phyloP scores from a whole-genome alignment of 1,139 yeast species.

The Lodderomyces metapsilosis region DNA sequence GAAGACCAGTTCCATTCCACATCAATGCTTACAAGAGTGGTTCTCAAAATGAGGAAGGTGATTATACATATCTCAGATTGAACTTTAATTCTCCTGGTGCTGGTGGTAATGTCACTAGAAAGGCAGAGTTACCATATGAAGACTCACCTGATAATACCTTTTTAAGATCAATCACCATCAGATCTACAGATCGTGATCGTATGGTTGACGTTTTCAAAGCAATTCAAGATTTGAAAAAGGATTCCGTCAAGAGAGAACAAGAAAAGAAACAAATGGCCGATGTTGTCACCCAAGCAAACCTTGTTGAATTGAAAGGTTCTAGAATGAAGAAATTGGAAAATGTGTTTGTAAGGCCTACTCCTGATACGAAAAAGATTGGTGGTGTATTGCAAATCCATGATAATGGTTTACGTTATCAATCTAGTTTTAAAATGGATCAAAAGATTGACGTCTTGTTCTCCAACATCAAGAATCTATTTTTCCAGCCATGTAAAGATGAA shows the following conservation, averaged over 20 bases:
- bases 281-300: constrained; percentile 87
- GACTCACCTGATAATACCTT: constrained; percentile 84
- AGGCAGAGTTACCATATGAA: constrained; percentile 85
- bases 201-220: constrained; percentile 89
- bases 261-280: constrained; percentile 93
- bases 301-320: constrained; percentile 73
- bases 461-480: constrained; percentile 88
- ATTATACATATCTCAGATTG: constrained; percentile 82
- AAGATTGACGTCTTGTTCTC: constrained; percentile 84
- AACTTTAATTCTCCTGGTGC: constrained; percentile 94
- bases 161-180: constrained; percentile 80
- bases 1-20: constrained; percentile 98
- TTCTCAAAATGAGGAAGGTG: constrained; percentile 95
- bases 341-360: constrained; percentile 91
- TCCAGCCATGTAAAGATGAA: constrained; percentile 96
- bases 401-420: constrained; percentile 92
- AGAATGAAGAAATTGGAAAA: constrained; percentile 86
- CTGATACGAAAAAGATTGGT: constrained; percentile 92
- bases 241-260: constrained; percentile 83
- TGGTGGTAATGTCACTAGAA: constrained; percentile 67
- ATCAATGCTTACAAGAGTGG: constrained; percentile 93
- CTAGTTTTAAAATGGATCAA: constrained; percentile 78
- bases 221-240: constrained; percentile 90
- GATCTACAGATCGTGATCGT: constrained; percentile 89
- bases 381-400: constrained; percentile 92